Conservation (phyloP, 176 grass and related monocot genomes). For the Carex myosuroides region DNA sequence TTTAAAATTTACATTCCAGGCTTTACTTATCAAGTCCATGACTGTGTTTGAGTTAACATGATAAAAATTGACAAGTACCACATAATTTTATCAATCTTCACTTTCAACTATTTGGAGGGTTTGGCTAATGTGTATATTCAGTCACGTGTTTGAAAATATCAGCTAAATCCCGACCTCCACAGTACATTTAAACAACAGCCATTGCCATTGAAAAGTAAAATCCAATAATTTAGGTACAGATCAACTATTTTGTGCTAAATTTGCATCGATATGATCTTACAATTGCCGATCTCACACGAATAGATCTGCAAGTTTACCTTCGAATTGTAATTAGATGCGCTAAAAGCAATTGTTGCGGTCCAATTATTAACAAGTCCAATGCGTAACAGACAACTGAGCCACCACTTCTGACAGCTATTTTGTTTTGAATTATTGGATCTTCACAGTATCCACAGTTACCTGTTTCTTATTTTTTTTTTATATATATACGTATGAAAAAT, state of each 20-base stretch:
- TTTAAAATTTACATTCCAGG: too few species aligned
- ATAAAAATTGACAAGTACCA: too few species aligned
- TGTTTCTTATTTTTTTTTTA: not conserved
- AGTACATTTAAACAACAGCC: too few species aligned
- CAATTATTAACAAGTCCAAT: not conserved
- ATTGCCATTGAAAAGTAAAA: too few species aligned
- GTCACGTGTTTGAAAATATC: too few species aligned
- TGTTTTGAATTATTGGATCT: not conserved
- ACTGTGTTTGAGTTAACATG: too few species aligned
- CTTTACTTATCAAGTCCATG: too few species aligned
- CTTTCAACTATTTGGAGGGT: too few species aligned
- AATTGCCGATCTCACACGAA: not conserved
- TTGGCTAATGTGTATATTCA: too few species aligned
- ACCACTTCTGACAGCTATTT: not conserved
- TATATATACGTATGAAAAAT: not conserved
- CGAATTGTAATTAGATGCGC: constrained; percentile 31
- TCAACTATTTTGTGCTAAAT: not conserved
- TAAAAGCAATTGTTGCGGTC: too few species aligned
- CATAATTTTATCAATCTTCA: too few species aligned
- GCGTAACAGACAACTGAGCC: not conserved
- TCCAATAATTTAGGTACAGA: not conserved
- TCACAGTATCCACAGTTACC: not conserved
- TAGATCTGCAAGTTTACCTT: constrained; percentile 36
- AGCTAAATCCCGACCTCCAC: too few species aligned
- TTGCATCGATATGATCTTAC: not conserved